Conservation (phyloP, 495 filamentous ascomycete genomes). For the Penicillium parvum region DNA sequence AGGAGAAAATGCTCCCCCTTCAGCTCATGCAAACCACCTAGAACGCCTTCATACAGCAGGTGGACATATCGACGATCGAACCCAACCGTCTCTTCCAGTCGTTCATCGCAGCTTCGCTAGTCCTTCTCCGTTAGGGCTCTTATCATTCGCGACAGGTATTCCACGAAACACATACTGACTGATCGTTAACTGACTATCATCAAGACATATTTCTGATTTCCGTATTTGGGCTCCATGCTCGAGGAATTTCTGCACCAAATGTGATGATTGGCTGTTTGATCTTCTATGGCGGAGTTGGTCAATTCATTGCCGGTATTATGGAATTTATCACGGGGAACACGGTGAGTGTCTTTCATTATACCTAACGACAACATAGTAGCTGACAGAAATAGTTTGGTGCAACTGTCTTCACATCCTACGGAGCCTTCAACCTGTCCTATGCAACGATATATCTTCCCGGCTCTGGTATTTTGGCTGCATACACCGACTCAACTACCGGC, state of each 20-base stretch:
- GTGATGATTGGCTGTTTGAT: slow-evolving; percentile 6
- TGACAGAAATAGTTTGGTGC: slow-evolving; percentile 12
- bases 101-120: slow-evolving; percentile 9
- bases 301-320: slow-evolving; percentile 10
- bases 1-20: background rate
- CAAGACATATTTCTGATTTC: background rate
- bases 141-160: slow-evolving; percentile 8
- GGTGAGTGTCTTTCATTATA: background rate
- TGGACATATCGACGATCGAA: slow-evolving; percentile 3
- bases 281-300: slow-evolving; percentile 9
- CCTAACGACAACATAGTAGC: no score
- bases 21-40: slow-evolving; percentile 2
- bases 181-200: no score
- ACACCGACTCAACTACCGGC: background rate
- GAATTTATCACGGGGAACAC: slow-evolving; percentile 10
- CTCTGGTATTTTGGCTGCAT: slow-evolving; percentile 3
- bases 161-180: no score
- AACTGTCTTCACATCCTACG: slow-evolving; percentile 9
- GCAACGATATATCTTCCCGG: slow-evolving; percentile 10
- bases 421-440: slow-evolving; percentile 6
- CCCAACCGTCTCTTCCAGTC: slow-evolving; percentile 4
- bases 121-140: slow-evolving; percentile 7
- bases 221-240: background rate
- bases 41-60: slow-evolving; percentile 7
- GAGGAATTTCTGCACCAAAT: background rate